phyloP scores from a whole-genome alignment of 2,329 filamentous ascomycete genomes.

The Colletotrichum euphorbiae region DNA sequence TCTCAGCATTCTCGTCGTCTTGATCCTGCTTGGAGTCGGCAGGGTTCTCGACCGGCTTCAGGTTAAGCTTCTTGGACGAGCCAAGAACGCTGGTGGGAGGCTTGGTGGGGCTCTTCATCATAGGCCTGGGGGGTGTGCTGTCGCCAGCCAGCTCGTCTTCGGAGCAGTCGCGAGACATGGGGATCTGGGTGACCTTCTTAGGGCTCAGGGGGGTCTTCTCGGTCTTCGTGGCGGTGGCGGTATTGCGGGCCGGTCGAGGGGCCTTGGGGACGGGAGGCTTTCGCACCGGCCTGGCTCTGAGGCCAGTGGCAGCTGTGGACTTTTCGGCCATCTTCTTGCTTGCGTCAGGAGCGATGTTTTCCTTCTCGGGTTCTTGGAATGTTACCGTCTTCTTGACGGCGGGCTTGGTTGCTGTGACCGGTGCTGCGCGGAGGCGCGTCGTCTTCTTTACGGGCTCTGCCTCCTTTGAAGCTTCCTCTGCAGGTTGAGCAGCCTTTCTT shows the following conservation, averaged over 20 bases:
- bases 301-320: slow-evolving; percentile 47
- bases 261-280: slow-evolving; percentile 51
- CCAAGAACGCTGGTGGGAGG: slow-evolving; percentile 51
- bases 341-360: slow-evolving; percentile 64
- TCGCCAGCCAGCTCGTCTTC: slow-evolving; percentile 71
- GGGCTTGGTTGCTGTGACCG: slow-evolving; percentile 53
- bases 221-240: slow-evolving; percentile 46
- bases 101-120: slow-evolving; percentile 69
- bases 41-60: slow-evolving; percentile 40
- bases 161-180: slow-evolving; percentile 61
- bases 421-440: slow-evolving; percentile 44
- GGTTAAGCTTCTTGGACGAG: slow-evolving; percentile 51
- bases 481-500: slow-evolving; percentile 51
- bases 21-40: slow-evolving; percentile 39
- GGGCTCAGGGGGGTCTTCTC: slow-evolving; percentile 68
- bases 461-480: slow-evolving; percentile 44
- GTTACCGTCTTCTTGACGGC: slow-evolving; percentile 70
- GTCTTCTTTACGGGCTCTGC: slow-evolving; percentile 42
- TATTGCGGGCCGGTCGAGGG: slow-evolving; percentile 45
- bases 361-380: slow-evolving; percentile 74
- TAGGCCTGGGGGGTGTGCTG: slow-evolving; percentile 61
- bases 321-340: slow-evolving; percentile 50
- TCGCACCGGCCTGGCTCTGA: slow-evolving; percentile 59
- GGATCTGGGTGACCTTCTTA: slow-evolving; percentile 73
- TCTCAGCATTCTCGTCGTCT: slow-evolving; percentile 38